These are phyloP conservation scores for Cryptococcus hybrid DNA, from an alignment of 1,284 basidiomycete species.

Conservation along the genomic window DNA sequence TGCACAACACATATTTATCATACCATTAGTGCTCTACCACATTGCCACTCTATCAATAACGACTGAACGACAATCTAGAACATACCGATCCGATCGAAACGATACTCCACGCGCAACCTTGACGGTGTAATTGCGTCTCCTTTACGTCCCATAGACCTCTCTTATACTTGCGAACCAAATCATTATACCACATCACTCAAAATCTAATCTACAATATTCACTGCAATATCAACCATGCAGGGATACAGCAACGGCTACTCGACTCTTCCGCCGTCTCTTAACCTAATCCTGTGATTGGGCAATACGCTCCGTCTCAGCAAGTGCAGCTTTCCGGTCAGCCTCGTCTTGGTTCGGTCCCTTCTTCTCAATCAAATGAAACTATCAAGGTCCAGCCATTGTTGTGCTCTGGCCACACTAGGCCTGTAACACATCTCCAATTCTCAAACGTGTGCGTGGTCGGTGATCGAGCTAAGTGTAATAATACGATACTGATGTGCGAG, in stretches of 20 bases:
- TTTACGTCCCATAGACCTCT: too few species aligned
- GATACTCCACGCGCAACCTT: neutral
- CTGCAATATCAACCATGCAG: neutral
- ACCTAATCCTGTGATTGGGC: neutral
- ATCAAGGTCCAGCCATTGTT: conserved; percentile 53
- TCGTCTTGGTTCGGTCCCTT: neutral
- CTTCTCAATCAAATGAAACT: conserved; percentile 3
- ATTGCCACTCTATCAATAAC: too few species aligned
- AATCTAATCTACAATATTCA: too few species aligned
- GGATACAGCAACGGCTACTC: conserved; percentile 26
- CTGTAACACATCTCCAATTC: conserved; percentile 92
- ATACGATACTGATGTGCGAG: conserved; percentile 41
- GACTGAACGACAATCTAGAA: too few species aligned
- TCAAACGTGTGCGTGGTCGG: conserved; percentile 55
- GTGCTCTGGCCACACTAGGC: conserved; percentile 62
- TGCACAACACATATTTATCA: too few species aligned
- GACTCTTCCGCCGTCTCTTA: conserved; percentile 16
- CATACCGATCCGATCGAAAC: too few species aligned
- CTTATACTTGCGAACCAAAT: too few species aligned
- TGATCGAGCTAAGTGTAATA: neutral
- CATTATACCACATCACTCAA: too few species aligned
- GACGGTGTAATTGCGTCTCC: neutral
- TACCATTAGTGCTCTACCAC: too few species aligned
- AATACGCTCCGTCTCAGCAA: neutral
- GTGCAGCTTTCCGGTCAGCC: neutral